Conservation (phyloP, 345 rosid genomes). For the Citrus mangshanensis region DNA sequence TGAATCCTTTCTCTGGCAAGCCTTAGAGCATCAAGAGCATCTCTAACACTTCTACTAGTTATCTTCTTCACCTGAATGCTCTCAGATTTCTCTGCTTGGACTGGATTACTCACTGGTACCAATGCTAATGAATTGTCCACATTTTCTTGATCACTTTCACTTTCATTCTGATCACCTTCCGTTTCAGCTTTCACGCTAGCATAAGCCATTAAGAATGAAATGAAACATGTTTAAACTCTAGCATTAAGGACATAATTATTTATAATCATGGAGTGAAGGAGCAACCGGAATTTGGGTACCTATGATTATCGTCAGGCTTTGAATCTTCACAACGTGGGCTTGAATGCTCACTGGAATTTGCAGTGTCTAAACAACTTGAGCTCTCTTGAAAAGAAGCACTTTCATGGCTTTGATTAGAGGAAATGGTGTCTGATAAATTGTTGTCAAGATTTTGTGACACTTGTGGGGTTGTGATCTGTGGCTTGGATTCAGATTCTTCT, state of each 20-base stretch:
- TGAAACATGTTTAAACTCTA: background rate
- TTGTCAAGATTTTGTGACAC: slow-evolving; percentile 11
- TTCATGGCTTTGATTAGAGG: slow-evolving; percentile 18
- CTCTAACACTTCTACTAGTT: slow-evolving; percentile 26
- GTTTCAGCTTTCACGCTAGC: slow-evolving; percentile 3
- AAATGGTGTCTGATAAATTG: slow-evolving; percentile 16
- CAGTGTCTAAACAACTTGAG: slow-evolving; percentile 4
- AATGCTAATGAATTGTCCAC: slow-evolving; percentile 46
- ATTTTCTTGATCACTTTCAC: slow-evolving; percentile 15
- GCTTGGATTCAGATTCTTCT: slow-evolving; percentile 32
- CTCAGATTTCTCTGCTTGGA: background rate
- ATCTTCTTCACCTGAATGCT: slow-evolving; percentile 20
- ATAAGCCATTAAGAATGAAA: background rate
- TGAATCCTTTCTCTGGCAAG: slow-evolving; percentile 40
- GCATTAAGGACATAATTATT: background rate
- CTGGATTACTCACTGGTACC: slow-evolving; percentile 26
- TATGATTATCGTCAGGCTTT: slow-evolving; percentile 16
- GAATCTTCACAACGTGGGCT: slow-evolving; percentile 19
- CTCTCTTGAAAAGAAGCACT: slow-evolving; percentile 20
- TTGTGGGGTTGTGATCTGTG: slow-evolving; percentile 14
- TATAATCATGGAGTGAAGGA: background rate
- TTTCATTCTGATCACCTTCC: slow-evolving; percentile 15
- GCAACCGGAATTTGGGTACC: slow-evolving; percentile 13
- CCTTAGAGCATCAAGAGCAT: slow-evolving; percentile 50
- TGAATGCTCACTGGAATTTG: slow-evolving; percentile 11